These are phyloP conservation scores for Aspergillus avenaceus DNA, from an alignment of 495 filamentous ascomycete genomes.

Conservation along the genomic window DNA sequence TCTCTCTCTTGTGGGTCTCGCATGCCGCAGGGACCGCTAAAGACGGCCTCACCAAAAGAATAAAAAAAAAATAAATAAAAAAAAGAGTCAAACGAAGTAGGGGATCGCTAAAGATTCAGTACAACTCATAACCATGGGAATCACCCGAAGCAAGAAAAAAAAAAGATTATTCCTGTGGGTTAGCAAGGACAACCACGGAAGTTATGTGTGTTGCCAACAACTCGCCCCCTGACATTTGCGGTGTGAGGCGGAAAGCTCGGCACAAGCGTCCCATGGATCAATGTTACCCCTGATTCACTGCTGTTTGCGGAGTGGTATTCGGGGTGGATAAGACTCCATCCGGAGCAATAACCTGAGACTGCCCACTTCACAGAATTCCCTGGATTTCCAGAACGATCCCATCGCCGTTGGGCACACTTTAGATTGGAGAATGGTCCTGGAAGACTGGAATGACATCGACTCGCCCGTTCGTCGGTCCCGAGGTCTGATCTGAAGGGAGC, in stretches of 20 bases:
- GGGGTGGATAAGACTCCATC: not conserved
- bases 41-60: not conserved
- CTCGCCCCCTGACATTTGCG: constrained; percentile 2
- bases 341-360: not conserved
- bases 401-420: not conserved
- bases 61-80: too few relatives aligned
- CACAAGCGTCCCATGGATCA: constrained; percentile 13
- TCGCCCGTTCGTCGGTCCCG: too few relatives aligned
- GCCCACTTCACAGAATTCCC: not conserved
- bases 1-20: not conserved
- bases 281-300: constrained; percentile 10
- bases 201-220: too few relatives aligned
- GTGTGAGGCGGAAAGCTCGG: constrained; percentile 21
- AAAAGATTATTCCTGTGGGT: too few relatives aligned
- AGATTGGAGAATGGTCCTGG: too few relatives aligned
- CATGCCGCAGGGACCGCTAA: not conserved
- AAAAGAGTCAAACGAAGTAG: too few relatives aligned
- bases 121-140: too few relatives aligned
- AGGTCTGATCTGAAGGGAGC: not conserved
- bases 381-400: not conserved
- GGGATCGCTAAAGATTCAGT: too few relatives aligned
- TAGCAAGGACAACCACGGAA: too few relatives aligned
- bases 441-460: too few relatives aligned
- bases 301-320: constrained; percentile 4
- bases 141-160: too few relatives aligned